A percentile compares a stretch with the other conserved stretches of the same genome.
These are phyloP conservation scores for Monotropa hypopitys DNA, from an alignment of 179 eudicot genomes.

Conservation along the genomic window DNA sequence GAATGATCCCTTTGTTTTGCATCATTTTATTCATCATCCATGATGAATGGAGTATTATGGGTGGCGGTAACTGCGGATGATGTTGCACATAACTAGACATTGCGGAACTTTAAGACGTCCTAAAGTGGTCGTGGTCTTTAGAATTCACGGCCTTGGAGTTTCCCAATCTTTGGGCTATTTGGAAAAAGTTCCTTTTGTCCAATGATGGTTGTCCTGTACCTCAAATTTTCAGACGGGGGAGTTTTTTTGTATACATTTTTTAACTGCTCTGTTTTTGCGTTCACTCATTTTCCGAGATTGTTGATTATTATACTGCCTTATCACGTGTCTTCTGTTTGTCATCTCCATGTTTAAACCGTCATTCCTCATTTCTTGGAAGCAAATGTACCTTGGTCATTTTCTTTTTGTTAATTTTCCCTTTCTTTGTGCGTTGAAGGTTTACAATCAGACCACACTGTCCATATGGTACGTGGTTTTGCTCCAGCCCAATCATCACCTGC, in stretches of 20 bases:
- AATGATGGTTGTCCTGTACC: neutral
- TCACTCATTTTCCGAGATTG: neutral
- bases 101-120: neutral
- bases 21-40: neutral
- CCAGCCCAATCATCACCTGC: conserved; percentile 35
- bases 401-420: neutral
- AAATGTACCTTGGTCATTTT: neutral
- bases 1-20: neutral
- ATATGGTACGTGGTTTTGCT: conserved; percentile 89
- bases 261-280: neutral
- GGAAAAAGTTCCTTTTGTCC: neutral
- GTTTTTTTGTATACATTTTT: neutral
- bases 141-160: neutral
- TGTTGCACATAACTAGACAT: neutral
- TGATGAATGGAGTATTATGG: neutral
- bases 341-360: neutral
- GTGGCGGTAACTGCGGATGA: neutral
- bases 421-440: conserved; percentile 33
- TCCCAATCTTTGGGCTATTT: neutral
- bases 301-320: neutral
- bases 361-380: neutral
- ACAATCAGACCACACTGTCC: conserved; percentile 89
- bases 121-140: neutral
- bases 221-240: neutral
- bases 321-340: neutral